Percentiles rank a stretch among this genome's conserved stretches.
Evolutionary conservation across 208 protist species (phyloP).

Genomic region (Acanthamoeba triangularis): DNA sequence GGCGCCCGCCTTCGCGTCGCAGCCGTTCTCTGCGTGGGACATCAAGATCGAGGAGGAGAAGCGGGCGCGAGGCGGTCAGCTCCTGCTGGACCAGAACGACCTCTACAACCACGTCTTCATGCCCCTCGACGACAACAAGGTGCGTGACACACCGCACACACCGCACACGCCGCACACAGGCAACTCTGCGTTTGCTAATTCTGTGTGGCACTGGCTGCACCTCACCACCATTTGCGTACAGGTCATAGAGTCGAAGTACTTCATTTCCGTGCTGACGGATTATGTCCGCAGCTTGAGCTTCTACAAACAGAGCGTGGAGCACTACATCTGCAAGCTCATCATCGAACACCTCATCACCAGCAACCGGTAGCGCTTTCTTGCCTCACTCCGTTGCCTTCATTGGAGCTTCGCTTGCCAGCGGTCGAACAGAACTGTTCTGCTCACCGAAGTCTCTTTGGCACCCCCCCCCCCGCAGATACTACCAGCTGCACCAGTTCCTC

Average conservation of each 20-base stretch:
- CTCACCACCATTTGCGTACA: not conserved
- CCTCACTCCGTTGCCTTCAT: too few species aligned
- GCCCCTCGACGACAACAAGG: conserved; percentile 48
- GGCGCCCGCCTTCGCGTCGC: not conserved
- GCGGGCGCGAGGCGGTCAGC: not conserved
- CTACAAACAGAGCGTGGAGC: conserved; percentile 64
- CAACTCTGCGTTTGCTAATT: not conserved
- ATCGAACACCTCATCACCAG: conserved; percentile 75
- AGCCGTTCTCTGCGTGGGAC: conserved; percentile 17
- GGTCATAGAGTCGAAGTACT: conserved; percentile 52
- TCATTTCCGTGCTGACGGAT: conserved; percentile 78
- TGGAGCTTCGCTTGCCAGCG: too few species aligned
- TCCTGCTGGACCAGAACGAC: conserved; percentile 76
- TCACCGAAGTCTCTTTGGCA: not conserved
- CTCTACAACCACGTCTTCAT: conserved; percentile 78
- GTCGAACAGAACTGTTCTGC: too few species aligned
- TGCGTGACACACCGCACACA: not conserved
- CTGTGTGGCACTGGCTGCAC: not conserved
- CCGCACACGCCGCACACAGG: not conserved
- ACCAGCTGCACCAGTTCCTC: conserved; percentile 82
- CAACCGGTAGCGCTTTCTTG: not conserved
- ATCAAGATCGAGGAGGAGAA: conserved; percentile 6
- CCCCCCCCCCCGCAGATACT: not conserved
- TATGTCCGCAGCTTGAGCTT: conserved; percentile 80
- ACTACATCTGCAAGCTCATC: conserved; percentile 78